Base-by-base conservation (phyloP, 495 filamentous ascomycete genomes). In the Aspergillus haitiensis region DNA sequence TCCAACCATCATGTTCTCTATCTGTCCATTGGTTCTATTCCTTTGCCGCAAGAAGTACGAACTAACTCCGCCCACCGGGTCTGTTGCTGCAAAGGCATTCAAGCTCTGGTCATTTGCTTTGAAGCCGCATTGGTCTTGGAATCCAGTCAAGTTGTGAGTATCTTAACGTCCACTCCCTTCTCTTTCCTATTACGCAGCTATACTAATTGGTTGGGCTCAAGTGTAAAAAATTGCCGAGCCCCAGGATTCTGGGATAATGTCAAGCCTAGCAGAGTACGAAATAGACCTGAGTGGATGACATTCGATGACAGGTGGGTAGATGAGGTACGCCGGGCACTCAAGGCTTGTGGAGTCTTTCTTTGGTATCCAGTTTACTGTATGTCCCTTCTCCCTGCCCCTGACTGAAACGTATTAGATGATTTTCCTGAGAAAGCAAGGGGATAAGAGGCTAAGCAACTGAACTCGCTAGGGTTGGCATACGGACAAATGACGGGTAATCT, bases 401-500 rank as follows among this genome's bases (percentile, higher is more conserved):
- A n/a, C 6, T 34, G 10, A 15, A 21, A 11, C n/a, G 1, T 40
- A 11, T 40, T 10, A 40, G 37, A 8, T 45, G 4, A 21, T 11
- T 27, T 11, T n/a, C 21, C 39, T 27, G 12, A 9, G 12, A 40
- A 8, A 27, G 2, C n/a, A n/a, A 15, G 9, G 8, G 15, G 35
- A 42, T 21, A 59, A 55, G 3, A 27, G 21, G 21, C 21, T 27
- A 27, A 27, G 21, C 21, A 27, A 35, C 35, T 21, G 13, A 7
- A 15, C 13, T 39, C 55, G 39, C 3, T 54, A 70, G 67, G 81
- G 75, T 75, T 90, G 36, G 74, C 80, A n/a, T 83, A 84, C 58
- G 73, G 73, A 34, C 81, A 84, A 61, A 76, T 76, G 65, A 84
- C 75, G 64, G 85, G 83, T 76, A 92, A 90, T 73, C 71, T 92